A percentile compares a stretch with the other conserved stretches of the same genome.
Evolutionary conservation across 1,139 yeast genomes (phyloP).

Genomic region (Schwanniomyces etchellsii): DNA sequence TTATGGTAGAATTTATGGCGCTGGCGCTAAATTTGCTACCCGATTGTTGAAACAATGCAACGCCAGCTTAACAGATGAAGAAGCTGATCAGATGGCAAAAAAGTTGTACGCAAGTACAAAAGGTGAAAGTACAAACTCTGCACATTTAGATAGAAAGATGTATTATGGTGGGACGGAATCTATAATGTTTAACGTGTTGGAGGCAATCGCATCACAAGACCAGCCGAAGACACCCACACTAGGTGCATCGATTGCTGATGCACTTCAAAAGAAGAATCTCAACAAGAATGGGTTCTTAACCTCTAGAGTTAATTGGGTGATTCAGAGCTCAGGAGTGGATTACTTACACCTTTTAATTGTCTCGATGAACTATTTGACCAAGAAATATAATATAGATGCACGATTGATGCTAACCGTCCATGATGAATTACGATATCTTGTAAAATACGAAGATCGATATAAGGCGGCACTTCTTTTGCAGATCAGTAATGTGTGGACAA

Average conservation of each 20-base stretch:
- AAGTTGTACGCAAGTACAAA: constrained; percentile 76
- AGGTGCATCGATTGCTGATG: constrained; percentile 91
- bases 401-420: constrained; percentile 86
- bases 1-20: constrained; percentile 96
- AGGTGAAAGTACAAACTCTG: constrained; percentile 46
- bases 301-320: constrained; percentile 94
- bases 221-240: constrained; percentile 85
- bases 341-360: constrained; percentile 80
- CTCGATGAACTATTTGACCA: constrained; percentile 79
- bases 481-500: constrained; percentile 88
- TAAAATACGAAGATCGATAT: constrained; percentile 65
- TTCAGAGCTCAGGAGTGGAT: constrained; percentile 97
- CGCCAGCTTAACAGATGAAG: constrained; percentile 57
- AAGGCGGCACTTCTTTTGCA: constrained; percentile 80
- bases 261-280: constrained; percentile 63
- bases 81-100: constrained; percentile 65
- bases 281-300: constrained; percentile 68
- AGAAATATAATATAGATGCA: constrained; percentile 65
- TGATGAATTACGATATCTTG: constrained; percentile 86
- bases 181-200: constrained; percentile 82
- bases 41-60: constrained; percentile 78
- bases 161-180: constrained; percentile 97
- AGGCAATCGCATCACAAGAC: constrained; percentile 79
- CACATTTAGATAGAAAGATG: constrained; percentile 24
- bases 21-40: constrained; percentile 88